phyloP scores from a whole-genome alignment of 2,329 filamentous ascomycete genomes.

The Neofusicoccum ribis region DNA sequence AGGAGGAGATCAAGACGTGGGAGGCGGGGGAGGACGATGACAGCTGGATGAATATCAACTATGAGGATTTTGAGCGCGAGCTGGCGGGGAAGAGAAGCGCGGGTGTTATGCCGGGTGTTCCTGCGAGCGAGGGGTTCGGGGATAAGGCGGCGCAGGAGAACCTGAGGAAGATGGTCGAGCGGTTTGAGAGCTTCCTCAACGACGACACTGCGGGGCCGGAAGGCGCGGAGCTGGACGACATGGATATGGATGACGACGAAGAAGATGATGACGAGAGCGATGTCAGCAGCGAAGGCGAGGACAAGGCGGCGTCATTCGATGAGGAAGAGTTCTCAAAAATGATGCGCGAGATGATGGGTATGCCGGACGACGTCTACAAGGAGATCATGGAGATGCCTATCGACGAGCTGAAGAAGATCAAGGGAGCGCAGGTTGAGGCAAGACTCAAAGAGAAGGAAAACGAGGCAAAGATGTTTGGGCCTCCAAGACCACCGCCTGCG shows the following conservation, averaged over 20 bases:
- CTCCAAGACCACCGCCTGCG: conserved; percentile 14
- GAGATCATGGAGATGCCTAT: conserved; percentile 32
- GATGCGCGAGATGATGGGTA: conserved; percentile 91
- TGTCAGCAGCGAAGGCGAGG: conserved; percentile 61
- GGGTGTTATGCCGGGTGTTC: background rate
- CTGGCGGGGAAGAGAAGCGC: conserved; percentile 53
- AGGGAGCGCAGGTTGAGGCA: background rate
- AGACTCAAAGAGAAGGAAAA: conserved; percentile 4
- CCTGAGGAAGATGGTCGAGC: conserved; percentile 84
- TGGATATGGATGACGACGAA: conserved; percentile 65
- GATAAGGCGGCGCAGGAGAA: conserved; percentile 70
- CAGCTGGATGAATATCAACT: conserved; percentile 89
- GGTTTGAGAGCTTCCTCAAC: conserved; percentile 90
- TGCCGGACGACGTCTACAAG: conserved; percentile 43
- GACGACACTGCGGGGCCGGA: conserved; percentile 80
- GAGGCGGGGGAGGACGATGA: conserved; percentile 75
- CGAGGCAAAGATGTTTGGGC: conserved; percentile 20
- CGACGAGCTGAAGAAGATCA: conserved; percentile 6
- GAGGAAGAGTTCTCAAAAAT: conserved; percentile 82
- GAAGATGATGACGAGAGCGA: conserved; percentile 46
- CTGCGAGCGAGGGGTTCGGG: conserved; percentile 41
- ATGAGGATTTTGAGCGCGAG: conserved; percentile 82
- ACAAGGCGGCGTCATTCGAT: conserved; percentile 76
- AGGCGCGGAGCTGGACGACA: conserved; percentile 70
- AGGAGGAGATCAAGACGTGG: conserved; percentile 74